phyloP scores from a whole-genome alignment of 1,284 basidiomycete species.

The Sphagnurus paluster region DNA sequence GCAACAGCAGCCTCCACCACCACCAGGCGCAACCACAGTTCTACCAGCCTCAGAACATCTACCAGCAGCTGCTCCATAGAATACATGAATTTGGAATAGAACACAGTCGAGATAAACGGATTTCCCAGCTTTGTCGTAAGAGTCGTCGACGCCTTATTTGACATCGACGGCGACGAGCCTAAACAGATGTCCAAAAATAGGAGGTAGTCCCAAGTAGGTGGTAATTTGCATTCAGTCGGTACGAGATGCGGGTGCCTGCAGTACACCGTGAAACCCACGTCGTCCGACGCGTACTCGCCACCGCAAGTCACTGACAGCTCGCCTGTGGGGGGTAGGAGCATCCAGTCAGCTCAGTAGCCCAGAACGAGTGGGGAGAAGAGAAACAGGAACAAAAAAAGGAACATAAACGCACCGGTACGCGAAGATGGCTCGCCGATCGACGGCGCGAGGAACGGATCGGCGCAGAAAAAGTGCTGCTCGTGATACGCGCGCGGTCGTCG shows the following conservation, averaged over 20 bases:
- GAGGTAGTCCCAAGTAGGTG: too few species aligned
- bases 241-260: slow-evolving; percentile 95
- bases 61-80: slow-evolving; percentile 24
- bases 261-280: slow-evolving; percentile 88
- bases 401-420: slow-evolving; percentile 26
- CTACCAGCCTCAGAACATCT: slow-evolving; percentile 24
- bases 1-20: too few species aligned
- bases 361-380: neutral
- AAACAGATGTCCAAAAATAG: too few species aligned
- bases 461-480: slow-evolving; percentile 98
- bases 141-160: too few species aligned
- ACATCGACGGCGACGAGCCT: too few species aligned
- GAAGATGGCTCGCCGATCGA: slow-evolving; percentile 31
- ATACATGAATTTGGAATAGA: too few species aligned
- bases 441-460: slow-evolving; percentile 90
- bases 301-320: slow-evolving; percentile 61
- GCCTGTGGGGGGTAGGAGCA: too few species aligned
- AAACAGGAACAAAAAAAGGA: neutral
- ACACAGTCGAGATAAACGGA: too few species aligned
- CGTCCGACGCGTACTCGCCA: slow-evolving; percentile 62
- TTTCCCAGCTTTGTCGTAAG: too few species aligned
- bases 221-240: too few species aligned
- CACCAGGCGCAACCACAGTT: too few species aligned
- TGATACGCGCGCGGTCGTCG: slow-evolving; percentile 87
- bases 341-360: too few species aligned